phyloP scores from a whole-genome alignment of 176 grass and related monocot species.

The Oryza meridionalis region DNA sequence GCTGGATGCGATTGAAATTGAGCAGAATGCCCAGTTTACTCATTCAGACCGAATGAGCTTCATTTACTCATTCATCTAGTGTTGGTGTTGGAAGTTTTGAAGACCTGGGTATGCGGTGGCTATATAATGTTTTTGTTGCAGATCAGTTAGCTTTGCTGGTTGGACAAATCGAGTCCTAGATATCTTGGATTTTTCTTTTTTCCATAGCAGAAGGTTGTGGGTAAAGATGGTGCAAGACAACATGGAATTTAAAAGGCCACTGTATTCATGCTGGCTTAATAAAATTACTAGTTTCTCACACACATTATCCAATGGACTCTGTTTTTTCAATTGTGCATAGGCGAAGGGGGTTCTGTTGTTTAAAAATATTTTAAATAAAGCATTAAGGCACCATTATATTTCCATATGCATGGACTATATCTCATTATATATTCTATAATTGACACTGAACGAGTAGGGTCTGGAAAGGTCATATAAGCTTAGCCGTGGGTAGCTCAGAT shows the following conservation, averaged over 20 bases:
- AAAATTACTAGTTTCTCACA: not conserved
- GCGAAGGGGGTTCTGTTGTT: not conserved
- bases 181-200: not conserved
- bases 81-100: not conserved
- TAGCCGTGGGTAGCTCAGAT: not conserved
- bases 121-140: too few relatives aligned
- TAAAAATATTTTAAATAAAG: too few relatives aligned
- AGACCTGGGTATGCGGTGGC: not conserved
- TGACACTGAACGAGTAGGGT: not conserved
- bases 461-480: not conserved
- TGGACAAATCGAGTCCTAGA: not conserved
- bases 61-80: not conserved
- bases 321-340: not conserved
- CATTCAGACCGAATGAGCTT: too few relatives aligned
- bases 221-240: not conserved
- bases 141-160: not conserved
- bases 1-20: not conserved
- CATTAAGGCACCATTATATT: not conserved
- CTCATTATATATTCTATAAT: not conserved
- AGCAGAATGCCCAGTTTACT: not conserved
- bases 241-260: constrained; percentile 10
- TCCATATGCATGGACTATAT: not conserved
- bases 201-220: not conserved
- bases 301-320: not conserved
- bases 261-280: not conserved